phyloP scores from a whole-genome alignment of 768 basidiomycete species.

The Boletus huronensis region DNA sequence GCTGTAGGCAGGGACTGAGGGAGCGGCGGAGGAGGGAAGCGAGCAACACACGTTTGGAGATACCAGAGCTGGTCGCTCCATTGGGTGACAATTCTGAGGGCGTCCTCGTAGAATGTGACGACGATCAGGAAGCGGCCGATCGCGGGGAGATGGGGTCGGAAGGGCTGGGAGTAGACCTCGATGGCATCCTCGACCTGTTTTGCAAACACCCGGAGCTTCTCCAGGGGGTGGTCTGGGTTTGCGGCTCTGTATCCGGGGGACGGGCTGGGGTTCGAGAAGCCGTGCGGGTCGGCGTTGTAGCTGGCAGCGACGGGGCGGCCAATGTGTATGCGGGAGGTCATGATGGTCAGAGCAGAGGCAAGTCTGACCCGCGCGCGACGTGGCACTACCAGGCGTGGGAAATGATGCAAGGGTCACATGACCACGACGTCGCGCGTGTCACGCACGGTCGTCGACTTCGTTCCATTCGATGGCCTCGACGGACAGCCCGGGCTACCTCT shows the following conservation, averaged over 20 bases:
- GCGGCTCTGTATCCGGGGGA: constrained; percentile 75
- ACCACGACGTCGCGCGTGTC: not conserved
- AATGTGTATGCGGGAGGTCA: constrained; percentile 83
- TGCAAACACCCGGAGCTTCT: constrained; percentile 67
- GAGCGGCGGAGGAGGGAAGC: not conserved
- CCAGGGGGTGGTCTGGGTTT: constrained; percentile 77
- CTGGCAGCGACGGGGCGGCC: constrained; percentile 61
- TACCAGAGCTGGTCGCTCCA: constrained; percentile 99
- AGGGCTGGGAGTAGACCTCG: constrained; percentile 89
- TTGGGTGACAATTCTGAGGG: constrained; percentile 87
- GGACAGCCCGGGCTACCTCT: constrained; percentile 24
- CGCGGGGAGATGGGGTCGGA: constrained; percentile 91
- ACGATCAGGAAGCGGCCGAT: constrained; percentile 97
- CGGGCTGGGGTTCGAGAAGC: constrained; percentile 67
- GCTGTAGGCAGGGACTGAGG: constrained; percentile 41
- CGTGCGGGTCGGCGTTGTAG: constrained; percentile 74
- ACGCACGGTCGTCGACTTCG: too few relatives aligned
- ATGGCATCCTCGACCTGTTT: constrained; percentile 86
- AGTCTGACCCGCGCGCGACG: constrained; percentile 11
- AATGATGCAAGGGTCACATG: constrained; percentile 22
- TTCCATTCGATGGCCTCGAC: not conserved
- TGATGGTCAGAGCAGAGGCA: constrained; percentile 26
- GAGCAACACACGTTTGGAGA: constrained; percentile 74
- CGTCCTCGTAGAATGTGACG: constrained; percentile 97
- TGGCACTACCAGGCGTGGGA: constrained; percentile 26